Evolutionary conservation across 2,329 filamentous ascomycete species (phyloP).

Genomic region (Penicillium sp.): DNA sequence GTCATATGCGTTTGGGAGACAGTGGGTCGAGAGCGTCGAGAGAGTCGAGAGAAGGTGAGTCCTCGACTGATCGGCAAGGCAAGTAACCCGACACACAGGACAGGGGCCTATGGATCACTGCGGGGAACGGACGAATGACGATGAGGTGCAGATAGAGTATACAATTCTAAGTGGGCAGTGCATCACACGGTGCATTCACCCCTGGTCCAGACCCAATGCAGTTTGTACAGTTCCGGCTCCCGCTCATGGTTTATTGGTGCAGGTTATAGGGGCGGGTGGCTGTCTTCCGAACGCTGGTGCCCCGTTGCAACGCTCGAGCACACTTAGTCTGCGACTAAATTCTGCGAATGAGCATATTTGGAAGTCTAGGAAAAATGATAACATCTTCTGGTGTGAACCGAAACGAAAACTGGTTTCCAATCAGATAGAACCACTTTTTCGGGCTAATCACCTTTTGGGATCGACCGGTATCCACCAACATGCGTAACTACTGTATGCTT

Average conservation of each 20-base stretch:
- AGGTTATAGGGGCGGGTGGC: not conserved
- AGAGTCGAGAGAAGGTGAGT: constrained; percentile 1
- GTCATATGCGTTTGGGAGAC: not conserved
- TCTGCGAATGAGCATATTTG: not conserved
- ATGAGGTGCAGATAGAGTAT: not conserved
- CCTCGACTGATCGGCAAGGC: not conserved
- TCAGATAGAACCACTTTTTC: not conserved
- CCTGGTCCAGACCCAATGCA: not conserved
- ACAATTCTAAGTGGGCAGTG: not conserved
- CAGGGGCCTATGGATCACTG: constrained; percentile 4
- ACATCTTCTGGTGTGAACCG: not conserved
- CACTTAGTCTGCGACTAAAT: too few species aligned
- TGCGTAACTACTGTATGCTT: not conserved
- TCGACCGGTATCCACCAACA: not conserved
- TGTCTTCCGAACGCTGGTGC: not conserved
- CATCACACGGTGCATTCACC: not conserved
- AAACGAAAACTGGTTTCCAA: constrained; percentile 1
- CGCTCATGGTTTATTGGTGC: too few species aligned
- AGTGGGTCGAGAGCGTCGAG: not conserved
- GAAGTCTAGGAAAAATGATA: not conserved
- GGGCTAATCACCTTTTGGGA: not conserved
- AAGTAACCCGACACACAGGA: not conserved
- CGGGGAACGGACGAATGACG: constrained; percentile 9
- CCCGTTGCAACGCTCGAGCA: not conserved
- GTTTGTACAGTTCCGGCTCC: not conserved